A percentile compares a stretch with the other conserved stretches of the same genome.
These are phyloP conservation scores for Ephemerocybe angulata DNA, from an alignment of 768 basidiomycete genomes.

Conservation along the genomic window DNA sequence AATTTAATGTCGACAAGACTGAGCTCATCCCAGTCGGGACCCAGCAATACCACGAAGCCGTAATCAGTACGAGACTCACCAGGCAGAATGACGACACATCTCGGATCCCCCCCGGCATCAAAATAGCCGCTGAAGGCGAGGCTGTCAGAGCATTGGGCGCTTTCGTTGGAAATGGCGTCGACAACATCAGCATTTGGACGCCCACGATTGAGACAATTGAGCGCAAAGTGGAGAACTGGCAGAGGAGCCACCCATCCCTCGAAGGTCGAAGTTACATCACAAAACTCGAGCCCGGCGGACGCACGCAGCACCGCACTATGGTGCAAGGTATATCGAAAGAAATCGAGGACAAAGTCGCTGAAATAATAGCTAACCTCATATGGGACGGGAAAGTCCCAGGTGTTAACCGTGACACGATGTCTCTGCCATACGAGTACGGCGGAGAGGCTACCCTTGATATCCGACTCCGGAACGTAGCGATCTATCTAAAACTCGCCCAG, in stretches of 20 bases:
- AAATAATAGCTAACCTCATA: conserved; percentile 18
- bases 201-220: conserved; percentile 4
- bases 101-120: conserved; percentile 15
- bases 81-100: background rate
- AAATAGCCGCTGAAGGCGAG: conserved; percentile 26
- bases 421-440: conserved; percentile 15
- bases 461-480: conserved; percentile 18
- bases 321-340: conserved; percentile 26
- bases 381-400: conserved; percentile 15
- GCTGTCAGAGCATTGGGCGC: conserved; percentile 29
- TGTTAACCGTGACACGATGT: conserved; percentile 22
- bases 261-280: conserved; percentile 17
- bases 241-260: conserved; percentile 18
- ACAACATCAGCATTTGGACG: conserved; percentile 22
- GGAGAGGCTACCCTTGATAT: conserved; percentile 21
- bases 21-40: conserved; percentile 33
- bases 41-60: conserved; percentile 12
- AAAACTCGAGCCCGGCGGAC: conserved; percentile 19
- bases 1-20: conserved; percentile 41
- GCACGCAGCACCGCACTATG: conserved; percentile 22
- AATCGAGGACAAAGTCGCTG: conserved; percentile 17
- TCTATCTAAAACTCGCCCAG: conserved; percentile 18
- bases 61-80: conserved; percentile 5
- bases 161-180: conserved; percentile 25
- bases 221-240: background rate